Evolutionary conservation across 2,329 filamentous ascomycete genomes (phyloP).

Genomic region (Cercospora sp.): DNA sequence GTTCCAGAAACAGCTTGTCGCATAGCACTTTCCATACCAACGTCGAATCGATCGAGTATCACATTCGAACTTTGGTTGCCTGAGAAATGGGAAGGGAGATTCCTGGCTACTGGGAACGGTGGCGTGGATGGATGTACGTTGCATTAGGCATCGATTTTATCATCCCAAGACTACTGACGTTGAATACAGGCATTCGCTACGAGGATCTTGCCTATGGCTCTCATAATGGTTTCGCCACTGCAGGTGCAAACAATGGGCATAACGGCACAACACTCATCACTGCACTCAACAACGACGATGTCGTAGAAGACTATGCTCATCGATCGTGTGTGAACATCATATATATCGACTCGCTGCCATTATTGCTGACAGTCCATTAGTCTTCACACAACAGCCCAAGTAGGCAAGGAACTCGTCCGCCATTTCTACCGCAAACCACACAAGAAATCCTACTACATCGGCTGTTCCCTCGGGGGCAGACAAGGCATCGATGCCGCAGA

Average conservation of each 20-base stretch:
- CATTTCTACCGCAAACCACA: constrained; percentile 39
- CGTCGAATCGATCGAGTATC: not conserved
- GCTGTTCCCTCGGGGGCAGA: constrained; percentile 59
- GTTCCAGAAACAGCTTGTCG: not conserved
- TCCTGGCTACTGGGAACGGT: not conserved
- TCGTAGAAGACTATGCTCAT: not conserved
- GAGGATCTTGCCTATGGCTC: not conserved
- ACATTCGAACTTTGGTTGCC: not conserved
- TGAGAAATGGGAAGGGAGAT: not conserved
- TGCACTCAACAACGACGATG: not conserved
- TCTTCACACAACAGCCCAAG: not conserved
- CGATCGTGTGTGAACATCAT: not conserved
- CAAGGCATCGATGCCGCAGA: constrained; percentile 57
- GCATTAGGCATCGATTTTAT: not conserved
- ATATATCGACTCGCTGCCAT: not conserved
- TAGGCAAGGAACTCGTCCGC: not conserved
- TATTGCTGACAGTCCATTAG: too few species aligned
- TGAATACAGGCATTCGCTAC: not conserved
- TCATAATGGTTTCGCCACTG: not conserved
- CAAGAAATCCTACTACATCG: constrained; percentile 54
- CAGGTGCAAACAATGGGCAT: constrained; percentile 1
- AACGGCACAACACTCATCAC: not conserved
- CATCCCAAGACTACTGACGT: not conserved
- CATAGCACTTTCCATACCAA: not conserved
- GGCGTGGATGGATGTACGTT: not conserved